phyloP scores from a whole-genome alignment of 805 yeast species.

The Metschnikowia dekortorum region DNA sequence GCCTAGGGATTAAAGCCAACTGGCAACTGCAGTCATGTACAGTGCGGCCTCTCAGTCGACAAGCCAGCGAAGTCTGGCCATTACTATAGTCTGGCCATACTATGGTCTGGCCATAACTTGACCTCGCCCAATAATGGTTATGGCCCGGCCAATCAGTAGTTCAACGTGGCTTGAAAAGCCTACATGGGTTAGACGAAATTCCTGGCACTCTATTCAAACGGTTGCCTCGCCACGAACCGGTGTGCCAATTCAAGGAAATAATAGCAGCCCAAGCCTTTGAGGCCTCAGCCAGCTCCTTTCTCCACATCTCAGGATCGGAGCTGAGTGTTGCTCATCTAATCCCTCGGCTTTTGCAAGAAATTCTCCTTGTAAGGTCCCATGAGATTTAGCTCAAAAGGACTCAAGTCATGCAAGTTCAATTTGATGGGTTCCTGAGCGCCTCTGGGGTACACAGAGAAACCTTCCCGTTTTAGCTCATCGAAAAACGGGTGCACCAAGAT shows the following conservation, averaged over 20 bases:
- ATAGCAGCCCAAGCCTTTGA: background rate
- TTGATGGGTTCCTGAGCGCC: slow-evolving; percentile 39
- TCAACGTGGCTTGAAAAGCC: no score
- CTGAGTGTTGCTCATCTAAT: background rate
- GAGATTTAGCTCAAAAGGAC: slow-evolving; percentile 59
- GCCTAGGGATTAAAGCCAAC: background rate
- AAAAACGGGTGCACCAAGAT: slow-evolving; percentile 87
- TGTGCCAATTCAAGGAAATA: no score
- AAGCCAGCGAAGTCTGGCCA: no score
- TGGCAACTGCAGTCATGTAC: no score
- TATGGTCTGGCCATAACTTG: no score
- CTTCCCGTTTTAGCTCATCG: slow-evolving; percentile 67
- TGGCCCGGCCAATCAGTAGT: no score
- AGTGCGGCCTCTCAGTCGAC: no score
- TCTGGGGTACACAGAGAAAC: slow-evolving; percentile 52
- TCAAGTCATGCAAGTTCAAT: slow-evolving; percentile 62
- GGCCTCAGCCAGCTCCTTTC: background rate
- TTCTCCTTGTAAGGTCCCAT: slow-evolving; percentile 37
- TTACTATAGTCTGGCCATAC: no score
- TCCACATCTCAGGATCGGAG: background rate
- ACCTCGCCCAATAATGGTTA: no score
- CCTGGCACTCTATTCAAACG: no score
- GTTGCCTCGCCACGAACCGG: no score
- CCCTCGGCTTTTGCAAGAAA: slow-evolving; percentile 15
- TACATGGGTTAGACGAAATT: no score